Evolutionary conservation across 768 basidiomycete species (phyloP).

Genomic region (Xanthoconium stramineum): DNA sequence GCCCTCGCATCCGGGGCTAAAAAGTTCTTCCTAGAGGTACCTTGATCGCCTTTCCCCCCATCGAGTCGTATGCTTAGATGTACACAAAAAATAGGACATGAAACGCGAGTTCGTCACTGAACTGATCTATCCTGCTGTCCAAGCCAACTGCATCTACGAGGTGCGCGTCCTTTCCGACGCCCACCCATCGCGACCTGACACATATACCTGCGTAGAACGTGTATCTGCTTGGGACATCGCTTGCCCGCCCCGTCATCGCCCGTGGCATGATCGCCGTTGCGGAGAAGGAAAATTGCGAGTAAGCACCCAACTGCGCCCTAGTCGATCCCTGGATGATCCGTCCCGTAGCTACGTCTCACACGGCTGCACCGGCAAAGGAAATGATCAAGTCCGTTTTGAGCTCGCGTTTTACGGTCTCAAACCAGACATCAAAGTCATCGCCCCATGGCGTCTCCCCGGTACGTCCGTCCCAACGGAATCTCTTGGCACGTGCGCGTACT

Average conservation of each 20-base stretch:
- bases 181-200: background rate
- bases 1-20: constrained; percentile 91
- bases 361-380: constrained; percentile 99
- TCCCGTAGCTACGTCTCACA: constrained; percentile 82
- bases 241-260: constrained; percentile 97
- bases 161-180: constrained; percentile 35
- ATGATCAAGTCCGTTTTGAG: constrained; percentile 99
- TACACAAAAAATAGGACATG: constrained; percentile 62
- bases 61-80: background rate
- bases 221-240: constrained; percentile 95
- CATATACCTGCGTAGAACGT: constrained; percentile 58
- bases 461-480: background rate
- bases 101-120: constrained; percentile 94
- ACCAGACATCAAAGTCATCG: constrained; percentile 98
- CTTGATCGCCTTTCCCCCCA: background rate
- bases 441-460: constrained; percentile 97
- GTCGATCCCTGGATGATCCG: background rate
- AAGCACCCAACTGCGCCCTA: constrained; percentile 30
- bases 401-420: constrained; percentile 98
- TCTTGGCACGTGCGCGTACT: background rate
- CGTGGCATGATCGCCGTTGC: constrained; percentile 97
- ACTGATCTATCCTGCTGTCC: constrained; percentile 96
- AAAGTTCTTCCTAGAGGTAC: constrained; percentile 89
- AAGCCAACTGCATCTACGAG: constrained; percentile 99
- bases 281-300: constrained; percentile 93